A percentile compares a stretch with the other conserved stretches of the same genome.
Conservation (phyloP, 768 basidiomycete species). For the Plicaturopsis crispa region DNA sequence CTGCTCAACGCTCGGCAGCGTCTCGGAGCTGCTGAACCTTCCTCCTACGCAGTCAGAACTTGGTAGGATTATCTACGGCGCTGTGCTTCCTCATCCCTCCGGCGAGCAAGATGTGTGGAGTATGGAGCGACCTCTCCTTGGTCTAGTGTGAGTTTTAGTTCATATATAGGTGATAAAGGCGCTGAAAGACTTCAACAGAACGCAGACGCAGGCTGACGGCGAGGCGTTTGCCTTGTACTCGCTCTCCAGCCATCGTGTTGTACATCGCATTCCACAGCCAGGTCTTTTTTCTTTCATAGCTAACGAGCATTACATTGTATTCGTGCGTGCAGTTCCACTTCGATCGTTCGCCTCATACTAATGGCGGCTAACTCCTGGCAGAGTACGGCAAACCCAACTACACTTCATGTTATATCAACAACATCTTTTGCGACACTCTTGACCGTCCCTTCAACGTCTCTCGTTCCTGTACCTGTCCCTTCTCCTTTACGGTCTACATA, state of each 20-base stretch:
- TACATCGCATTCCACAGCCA: conserved; percentile 33
- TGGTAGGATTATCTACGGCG: conserved; percentile 26
- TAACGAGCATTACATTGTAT: conserved; percentile 40
- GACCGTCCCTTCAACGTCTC: conserved; percentile 37
- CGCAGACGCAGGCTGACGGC: conserved; percentile 7
- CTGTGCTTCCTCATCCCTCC: conserved; percentile 24
- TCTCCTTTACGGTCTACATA: conserved; percentile 11
- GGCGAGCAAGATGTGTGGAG: conserved; percentile 19
- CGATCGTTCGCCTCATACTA: conserved; percentile 1
- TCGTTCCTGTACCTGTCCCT: conserved; percentile 37
- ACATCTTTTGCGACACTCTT: conserved; percentile 43
- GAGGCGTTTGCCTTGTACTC: conserved; percentile 35
- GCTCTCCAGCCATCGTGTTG: conserved; percentile 37
- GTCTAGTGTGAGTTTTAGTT: conserved; percentile 22
- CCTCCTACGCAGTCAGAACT: conserved; percentile 25
- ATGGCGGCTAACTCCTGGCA: conserved; percentile 17
- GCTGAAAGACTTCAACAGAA: conserved; percentile 11
- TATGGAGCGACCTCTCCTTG: conserved; percentile 25
- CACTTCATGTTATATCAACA: conserved; percentile 51
- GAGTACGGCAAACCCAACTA: conserved; percentile 50
- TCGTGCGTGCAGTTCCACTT: conserved; percentile 35
- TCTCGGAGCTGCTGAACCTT: conserved; percentile 49
- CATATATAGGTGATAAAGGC: not conserved
- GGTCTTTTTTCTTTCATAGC: conserved; percentile 36
- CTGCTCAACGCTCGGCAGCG: conserved; percentile 40